Evolutionary conservation across 2,329 filamentous ascomycete genomes (phyloP).

Genomic region (Colletotrichum falcatum): DNA sequence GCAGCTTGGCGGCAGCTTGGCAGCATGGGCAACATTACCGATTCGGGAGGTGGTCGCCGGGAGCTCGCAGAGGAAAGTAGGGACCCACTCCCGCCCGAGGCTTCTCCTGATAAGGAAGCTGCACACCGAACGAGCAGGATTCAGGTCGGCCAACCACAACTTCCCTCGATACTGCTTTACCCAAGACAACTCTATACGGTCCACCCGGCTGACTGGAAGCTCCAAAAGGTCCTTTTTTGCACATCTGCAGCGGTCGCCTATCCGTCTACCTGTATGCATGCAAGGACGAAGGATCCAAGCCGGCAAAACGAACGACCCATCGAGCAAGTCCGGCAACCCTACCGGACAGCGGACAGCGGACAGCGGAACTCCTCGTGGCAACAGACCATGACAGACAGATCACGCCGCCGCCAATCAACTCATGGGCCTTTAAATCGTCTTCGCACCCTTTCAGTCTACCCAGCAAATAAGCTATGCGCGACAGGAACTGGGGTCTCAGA

Average conservation of each 20-base stretch:
- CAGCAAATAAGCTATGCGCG: constrained; percentile 35
- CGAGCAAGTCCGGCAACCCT: too few species aligned
- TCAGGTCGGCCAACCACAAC: background rate
- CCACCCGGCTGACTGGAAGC: background rate
- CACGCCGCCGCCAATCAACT: background rate
- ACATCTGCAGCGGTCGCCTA: constrained; percentile 9
- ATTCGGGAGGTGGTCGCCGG: constrained; percentile 28
- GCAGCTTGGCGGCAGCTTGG: constrained; percentile 31
- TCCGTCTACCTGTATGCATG: too few species aligned
- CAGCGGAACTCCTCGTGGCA: background rate
- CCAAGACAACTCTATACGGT: too few species aligned
- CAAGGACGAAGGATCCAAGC: too few species aligned
- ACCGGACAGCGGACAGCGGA: too few species aligned
- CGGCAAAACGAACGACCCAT: background rate
- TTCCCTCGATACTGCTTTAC: too few species aligned
- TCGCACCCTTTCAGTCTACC: constrained; percentile 23
- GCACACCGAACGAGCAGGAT: too few species aligned
- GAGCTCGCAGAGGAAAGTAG: constrained; percentile 8
- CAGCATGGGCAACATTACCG: constrained; percentile 23
- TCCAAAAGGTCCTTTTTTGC: constrained; percentile 25
- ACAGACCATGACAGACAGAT: constrained; percentile 31
- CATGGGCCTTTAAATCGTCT: background rate
- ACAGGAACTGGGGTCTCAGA: background rate
- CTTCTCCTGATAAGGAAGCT: constrained; percentile 30
- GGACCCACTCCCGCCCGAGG: background rate